phyloP scores from a whole-genome alignment of 192 early-diverging fungal species.

The Entophlyctis luteolus region DNA sequence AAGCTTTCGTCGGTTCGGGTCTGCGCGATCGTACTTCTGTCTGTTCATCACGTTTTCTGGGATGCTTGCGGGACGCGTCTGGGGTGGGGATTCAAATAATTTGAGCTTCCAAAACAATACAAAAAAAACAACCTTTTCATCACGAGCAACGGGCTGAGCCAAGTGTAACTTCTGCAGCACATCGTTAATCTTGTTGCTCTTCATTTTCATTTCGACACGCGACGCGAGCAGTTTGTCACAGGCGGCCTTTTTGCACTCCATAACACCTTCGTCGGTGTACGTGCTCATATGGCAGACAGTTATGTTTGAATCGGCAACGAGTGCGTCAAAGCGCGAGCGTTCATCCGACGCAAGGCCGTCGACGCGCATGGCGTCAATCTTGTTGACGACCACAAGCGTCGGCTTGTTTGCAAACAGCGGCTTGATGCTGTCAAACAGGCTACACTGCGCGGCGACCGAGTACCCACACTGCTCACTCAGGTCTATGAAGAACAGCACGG shows the following conservation, averaged over 20 bases:
- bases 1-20: constrained; percentile 76
- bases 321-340: constrained; percentile 68
- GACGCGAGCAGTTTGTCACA: constrained; percentile 90
- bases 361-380: constrained; percentile 84
- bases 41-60: constrained; percentile 69
- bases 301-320: constrained; percentile 63
- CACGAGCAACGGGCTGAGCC: constrained; percentile 80
- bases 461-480: constrained; percentile 98
- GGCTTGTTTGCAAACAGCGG: constrained; percentile 99
- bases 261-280: constrained; percentile 92
- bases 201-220: constrained; percentile 94
- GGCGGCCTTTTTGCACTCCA: constrained; percentile 87
- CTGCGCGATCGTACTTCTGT: constrained; percentile 70
- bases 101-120: constrained; percentile 4
- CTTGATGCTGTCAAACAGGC: constrained; percentile 90
- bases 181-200: constrained; percentile 80
- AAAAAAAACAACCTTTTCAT: constrained; percentile 55
- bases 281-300: constrained; percentile 81
- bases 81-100: neutral
- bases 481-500: constrained; percentile 97
- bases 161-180: constrained; percentile 96
- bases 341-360: constrained; percentile 74
- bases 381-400: constrained; percentile 88
- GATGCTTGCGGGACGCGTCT: constrained; percentile 73
- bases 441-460: constrained; percentile 84